A percentile compares a stretch with the other conserved stretches of the same genome.
phyloP scores from a whole-genome alignment of 257 asterid genomes.

The Salvia rosmarinus region DNA sequence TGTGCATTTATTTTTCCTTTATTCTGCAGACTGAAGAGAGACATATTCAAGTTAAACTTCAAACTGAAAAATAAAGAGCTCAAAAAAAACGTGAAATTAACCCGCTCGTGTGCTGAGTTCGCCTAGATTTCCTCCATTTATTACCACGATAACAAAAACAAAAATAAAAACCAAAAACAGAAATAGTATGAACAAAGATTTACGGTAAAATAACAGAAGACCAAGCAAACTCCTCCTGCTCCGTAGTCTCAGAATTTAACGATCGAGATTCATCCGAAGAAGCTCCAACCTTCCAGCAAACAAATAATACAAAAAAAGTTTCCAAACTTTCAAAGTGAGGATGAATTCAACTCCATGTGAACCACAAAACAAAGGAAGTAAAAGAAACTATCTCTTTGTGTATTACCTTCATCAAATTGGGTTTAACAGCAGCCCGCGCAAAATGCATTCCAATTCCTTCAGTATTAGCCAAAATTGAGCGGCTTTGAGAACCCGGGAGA shows the following conservation, averaged over 20 bases:
- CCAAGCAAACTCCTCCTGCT: constrained; percentile 78
- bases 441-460: constrained; percentile 25
- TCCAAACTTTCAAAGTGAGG: constrained; percentile 1
- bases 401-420: constrained; percentile 40
- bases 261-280: constrained; percentile 61
- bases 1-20: background rate
- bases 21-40: background rate
- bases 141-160: background rate
- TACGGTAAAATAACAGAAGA: constrained; percentile 85
- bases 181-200: too few species aligned
- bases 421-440: constrained; percentile 23
- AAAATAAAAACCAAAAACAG: background rate
- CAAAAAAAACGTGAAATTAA: too few species aligned
- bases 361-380: background rate
- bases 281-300: constrained; percentile 58
- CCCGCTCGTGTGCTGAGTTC: background rate
- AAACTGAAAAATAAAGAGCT: background rate
- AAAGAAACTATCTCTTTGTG: constrained; percentile 6
- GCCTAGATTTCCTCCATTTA: background rate
- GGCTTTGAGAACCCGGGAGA: constrained; percentile 17
- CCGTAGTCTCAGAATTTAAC: constrained; percentile 44
- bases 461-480: constrained; percentile 27
- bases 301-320: too few species aligned
- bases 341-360: constrained; percentile 10
- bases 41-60: background rate